Evolutionary conservation across 2,329 filamentous ascomycete genomes (phyloP).

Genomic region (Colletotrichum sojae): DNA sequence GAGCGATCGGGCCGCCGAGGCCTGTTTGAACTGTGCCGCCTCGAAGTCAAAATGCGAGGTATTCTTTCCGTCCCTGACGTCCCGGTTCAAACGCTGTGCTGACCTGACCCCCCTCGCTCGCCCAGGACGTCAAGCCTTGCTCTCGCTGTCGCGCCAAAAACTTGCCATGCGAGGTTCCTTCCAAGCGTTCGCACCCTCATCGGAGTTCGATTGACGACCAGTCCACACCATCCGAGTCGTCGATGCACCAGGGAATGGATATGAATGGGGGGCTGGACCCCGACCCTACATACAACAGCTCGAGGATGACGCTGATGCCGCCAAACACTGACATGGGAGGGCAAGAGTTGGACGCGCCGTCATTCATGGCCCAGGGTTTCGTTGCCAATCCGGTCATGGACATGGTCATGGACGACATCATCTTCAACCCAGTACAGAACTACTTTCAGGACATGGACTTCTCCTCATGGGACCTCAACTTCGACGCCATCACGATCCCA

Average conservation of each 20-base stretch:
- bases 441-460: conserved; percentile 52
- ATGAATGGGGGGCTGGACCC: conserved; percentile 20
- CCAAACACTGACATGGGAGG: conserved; percentile 13
- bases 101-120: not conserved
- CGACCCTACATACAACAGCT: conserved; percentile 10
- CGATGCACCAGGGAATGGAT: conserved; percentile 31
- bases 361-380: conserved; percentile 30
- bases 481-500: conserved; percentile 48
- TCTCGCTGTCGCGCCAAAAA: conserved; percentile 35
- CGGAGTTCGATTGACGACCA: conserved; percentile 23
- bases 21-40: conserved; percentile 36
- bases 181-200: conserved; percentile 28
- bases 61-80: not conserved
- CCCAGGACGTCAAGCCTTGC: conserved; percentile 33
- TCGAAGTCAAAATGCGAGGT: conserved; percentile 41
- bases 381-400: conserved; percentile 27
- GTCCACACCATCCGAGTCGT: conserved; percentile 35
- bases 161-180: conserved; percentile 35
- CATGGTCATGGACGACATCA: conserved; percentile 39
- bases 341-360: conserved; percentile 22
- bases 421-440: conserved; percentile 47
- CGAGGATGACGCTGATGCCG: conserved; percentile 22
- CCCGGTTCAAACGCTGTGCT: not conserved
- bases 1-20: conserved; percentile 37
- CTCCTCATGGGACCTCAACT: conserved; percentile 50